Percentiles rank a stretch among this genome's conserved stretches.
Evolutionary conservation across 1,139 yeast genomes (phyloP).

Genomic region (Hyphopichia khmerensis): DNA sequence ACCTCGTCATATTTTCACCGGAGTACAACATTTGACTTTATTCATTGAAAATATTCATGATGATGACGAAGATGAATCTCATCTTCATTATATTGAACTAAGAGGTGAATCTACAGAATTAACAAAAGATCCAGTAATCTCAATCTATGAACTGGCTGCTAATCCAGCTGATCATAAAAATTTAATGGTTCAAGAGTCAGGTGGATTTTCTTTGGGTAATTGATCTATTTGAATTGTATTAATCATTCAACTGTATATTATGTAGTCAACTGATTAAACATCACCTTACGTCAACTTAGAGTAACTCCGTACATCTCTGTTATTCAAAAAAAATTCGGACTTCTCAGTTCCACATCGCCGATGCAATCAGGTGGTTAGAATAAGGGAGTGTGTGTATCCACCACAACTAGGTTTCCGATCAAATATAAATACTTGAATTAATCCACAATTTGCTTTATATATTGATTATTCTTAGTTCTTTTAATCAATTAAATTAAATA

Average conservation of each 20-base stretch:
- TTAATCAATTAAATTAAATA: neutral
- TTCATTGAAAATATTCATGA: constrained; percentile 70
- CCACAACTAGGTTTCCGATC: neutral
- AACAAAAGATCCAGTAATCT: constrained; percentile 64
- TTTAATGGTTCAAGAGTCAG: constrained; percentile 21
- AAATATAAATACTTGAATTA: too few species aligned
- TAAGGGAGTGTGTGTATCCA: neutral
- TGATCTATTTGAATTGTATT: constrained; percentile 4
- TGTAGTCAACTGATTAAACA: neutral
- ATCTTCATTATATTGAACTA: constrained; percentile 69
- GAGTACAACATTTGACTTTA: constrained; percentile 64
- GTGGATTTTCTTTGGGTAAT: constrained; percentile 12
- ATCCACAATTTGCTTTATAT: neutral
- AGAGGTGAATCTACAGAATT: constrained; percentile 75
- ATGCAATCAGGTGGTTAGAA: constrained; percentile 1
- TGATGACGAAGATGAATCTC: constrained; percentile 55
- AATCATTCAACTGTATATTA: neutral
- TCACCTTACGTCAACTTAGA: neutral
- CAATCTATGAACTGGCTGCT: constrained; percentile 87
- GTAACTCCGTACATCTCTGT: neutral
- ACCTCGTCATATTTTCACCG: constrained; percentile 73
- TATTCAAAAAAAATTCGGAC: constrained; percentile 1
- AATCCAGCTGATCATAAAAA: constrained; percentile 86
- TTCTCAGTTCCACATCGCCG: constrained; percentile 6
- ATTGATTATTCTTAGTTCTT: neutral